These are phyloP conservation scores for Leccinum disarticulatum DNA, from an alignment of 768 basidiomycete species.

Conservation along the genomic window DNA sequence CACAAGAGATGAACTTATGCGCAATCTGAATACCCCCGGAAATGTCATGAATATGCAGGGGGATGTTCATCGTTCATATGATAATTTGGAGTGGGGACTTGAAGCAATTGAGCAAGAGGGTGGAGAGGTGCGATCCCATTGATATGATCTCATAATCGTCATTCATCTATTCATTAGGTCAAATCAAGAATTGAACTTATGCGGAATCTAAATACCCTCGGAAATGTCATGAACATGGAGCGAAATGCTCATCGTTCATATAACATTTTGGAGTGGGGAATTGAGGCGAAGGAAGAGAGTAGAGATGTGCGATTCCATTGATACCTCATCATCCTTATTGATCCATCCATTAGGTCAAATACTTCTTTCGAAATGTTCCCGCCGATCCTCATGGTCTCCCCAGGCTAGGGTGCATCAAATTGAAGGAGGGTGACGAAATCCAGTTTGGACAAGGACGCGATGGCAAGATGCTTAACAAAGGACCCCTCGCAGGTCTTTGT, in stretches of 20 bases:
- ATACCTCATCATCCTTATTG: not conserved
- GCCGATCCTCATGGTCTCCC: not conserved
- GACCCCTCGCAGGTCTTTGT: not conserved
- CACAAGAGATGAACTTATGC: too few relatives aligned
- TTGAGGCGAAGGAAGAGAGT: too few relatives aligned
- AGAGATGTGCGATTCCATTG: conserved; percentile 1
- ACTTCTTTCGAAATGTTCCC: not conserved
- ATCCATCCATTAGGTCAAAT: conserved; percentile 1
- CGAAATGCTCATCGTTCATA: too few relatives aligned
- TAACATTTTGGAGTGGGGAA: too few relatives aligned
- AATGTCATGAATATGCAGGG: conserved; percentile 3
- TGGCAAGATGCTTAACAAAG: not conserved
- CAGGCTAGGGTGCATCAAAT: too few relatives aligned
- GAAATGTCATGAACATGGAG: too few relatives aligned
- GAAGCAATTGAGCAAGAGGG: not conserved
- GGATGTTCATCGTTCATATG: not conserved
- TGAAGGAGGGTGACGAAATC: conserved; percentile 6
- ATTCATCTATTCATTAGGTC: conserved; percentile 4
- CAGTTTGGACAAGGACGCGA: conserved; percentile 3
- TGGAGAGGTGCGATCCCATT: conserved; percentile 1
- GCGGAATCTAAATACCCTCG: too few relatives aligned
- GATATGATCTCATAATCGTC: not conserved
- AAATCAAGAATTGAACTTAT: not conserved
- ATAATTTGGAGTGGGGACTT: conserved; percentile 1
- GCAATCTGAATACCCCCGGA: too few relatives aligned